Evolutionary conservation across 2,329 filamentous ascomycete genomes (phyloP).

Genomic region (Sclerotinia glacialis): DNA sequence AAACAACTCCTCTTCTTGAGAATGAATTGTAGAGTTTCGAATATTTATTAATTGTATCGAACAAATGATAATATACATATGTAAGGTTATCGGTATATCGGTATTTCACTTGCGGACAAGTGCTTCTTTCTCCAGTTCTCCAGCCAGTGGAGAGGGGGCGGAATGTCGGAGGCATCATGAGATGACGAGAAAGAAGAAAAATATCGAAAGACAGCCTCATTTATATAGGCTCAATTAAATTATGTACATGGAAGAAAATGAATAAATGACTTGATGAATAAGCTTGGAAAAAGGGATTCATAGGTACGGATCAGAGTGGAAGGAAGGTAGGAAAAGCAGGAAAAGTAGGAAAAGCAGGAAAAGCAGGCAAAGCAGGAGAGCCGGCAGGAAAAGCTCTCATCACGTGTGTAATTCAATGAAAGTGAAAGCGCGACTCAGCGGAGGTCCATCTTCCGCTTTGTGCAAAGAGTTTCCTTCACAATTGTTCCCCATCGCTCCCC

Average conservation of each 20-base stretch:
- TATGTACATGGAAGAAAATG: too few species aligned
- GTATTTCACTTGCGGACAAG: not conserved
- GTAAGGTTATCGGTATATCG: not conserved
- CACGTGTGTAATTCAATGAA: too few species aligned
- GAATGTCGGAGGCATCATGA: not conserved
- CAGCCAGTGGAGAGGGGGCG: not conserved
- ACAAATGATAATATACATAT: too few species aligned
- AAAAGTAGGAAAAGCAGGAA: too few species aligned
- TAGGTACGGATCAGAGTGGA: not conserved
- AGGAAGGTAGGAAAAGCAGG: not conserved
- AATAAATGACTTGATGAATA: too few species aligned
- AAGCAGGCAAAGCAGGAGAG: not conserved
- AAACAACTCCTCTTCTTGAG: not conserved
- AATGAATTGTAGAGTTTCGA: not conserved
- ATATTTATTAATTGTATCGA: too few species aligned
- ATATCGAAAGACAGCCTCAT: too few species aligned
- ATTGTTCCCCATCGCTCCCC: not conserved
- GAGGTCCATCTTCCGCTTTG: constrained; percentile 3
- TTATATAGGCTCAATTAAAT: too few species aligned
- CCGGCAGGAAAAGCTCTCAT: too few species aligned
- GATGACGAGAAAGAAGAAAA: too few species aligned
- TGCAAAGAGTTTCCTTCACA: constrained; percentile 6
- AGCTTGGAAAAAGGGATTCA: too few species aligned
- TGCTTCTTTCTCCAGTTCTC: not conserved
- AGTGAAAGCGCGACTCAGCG: not conserved